Evolutionary conservation across 331 rosid genomes (phyloP).

Genomic region (Stylosanthes scabra): DNA sequence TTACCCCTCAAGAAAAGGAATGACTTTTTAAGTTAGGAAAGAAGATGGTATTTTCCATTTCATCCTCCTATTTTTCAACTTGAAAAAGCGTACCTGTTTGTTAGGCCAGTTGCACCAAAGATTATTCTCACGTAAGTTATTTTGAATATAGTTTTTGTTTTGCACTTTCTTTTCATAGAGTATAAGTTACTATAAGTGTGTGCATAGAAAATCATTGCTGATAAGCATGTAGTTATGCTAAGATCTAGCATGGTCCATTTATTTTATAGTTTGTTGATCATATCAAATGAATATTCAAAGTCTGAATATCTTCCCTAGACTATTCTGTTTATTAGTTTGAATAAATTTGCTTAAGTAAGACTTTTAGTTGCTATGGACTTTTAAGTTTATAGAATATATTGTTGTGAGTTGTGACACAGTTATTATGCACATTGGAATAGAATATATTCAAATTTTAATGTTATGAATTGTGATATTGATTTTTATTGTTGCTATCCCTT

Average conservation of each 20-base stretch:
- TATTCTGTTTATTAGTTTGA: slow-evolving; percentile 21
- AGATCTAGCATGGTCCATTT: slow-evolving; percentile 4
- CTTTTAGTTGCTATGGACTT: neutral
- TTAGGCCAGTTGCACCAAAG: neutral
- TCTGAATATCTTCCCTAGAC: slow-evolving; percentile 10
- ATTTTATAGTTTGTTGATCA: slow-evolving; percentile 2
- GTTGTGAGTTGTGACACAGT: neutral
- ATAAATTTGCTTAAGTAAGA: slow-evolving; percentile 9
- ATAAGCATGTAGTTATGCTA: slow-evolving; percentile 15
- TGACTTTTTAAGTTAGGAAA: neutral
- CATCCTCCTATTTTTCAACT: neutral
- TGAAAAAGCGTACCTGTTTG: neutral
- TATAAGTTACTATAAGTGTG: neutral
- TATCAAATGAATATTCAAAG: neutral
- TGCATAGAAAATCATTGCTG: neutral
- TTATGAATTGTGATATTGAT: neutral
- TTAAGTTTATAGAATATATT: neutral
- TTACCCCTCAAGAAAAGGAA: neutral
- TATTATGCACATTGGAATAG: neutral
- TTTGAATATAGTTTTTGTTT: slow-evolving; percentile 8
- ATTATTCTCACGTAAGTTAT: neutral
- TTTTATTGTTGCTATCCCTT: neutral
- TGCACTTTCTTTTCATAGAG: slow-evolving; percentile 8
- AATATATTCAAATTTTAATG: neutral
- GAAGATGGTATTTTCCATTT: neutral